Conservation (phyloP, 78 protist species). For the Emiliania huxleyi region DNA sequence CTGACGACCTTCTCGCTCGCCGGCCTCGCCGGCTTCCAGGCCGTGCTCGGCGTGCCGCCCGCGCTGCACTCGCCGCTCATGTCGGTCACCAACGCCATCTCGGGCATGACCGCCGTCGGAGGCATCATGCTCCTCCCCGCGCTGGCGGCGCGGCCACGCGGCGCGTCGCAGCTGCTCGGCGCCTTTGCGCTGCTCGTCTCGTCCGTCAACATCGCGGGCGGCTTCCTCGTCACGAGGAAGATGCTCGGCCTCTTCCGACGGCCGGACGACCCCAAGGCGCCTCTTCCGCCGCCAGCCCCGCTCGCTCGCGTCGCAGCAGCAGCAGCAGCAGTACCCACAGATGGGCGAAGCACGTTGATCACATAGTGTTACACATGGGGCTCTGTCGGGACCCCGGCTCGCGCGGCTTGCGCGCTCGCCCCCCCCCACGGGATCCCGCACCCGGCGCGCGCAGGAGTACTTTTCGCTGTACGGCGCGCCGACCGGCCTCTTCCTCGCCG, state of each 20-base stretch:
- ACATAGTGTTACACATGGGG: too few species aligned
- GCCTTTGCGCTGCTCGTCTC: neutral
- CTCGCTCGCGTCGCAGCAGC: neutral
- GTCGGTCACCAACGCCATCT: constrained; percentile 96
- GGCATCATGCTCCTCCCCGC: constrained; percentile 78
- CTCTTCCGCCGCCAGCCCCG: neutral
- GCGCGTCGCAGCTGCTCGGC: constrained; percentile 11
- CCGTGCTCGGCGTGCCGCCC: constrained; percentile 93
- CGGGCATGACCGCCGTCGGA: constrained; percentile 91
- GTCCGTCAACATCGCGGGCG: constrained; percentile 78
- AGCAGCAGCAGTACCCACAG: too few species aligned
- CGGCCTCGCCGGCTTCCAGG: constrained; percentile 76
- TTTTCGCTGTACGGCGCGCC: neutral
- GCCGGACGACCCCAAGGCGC: constrained; percentile 33
- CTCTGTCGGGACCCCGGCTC: too few species aligned
- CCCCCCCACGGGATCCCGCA: too few species aligned
- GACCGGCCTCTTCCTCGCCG: neutral
- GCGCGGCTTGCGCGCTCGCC: too few species aligned
- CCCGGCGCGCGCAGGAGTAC: constrained; percentile 56
- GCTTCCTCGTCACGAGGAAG: constrained; percentile 90
- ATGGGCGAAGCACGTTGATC: too few species aligned
- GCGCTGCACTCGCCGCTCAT: constrained; percentile 97
- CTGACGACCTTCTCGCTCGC: constrained; percentile 83
- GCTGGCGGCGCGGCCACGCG: neutral
- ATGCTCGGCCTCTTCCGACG: constrained; percentile 94